These are phyloP conservation scores for Cladorrhinum sp. DNA, from an alignment of 2,329 filamentous ascomycete species.

Conservation along the genomic window DNA sequence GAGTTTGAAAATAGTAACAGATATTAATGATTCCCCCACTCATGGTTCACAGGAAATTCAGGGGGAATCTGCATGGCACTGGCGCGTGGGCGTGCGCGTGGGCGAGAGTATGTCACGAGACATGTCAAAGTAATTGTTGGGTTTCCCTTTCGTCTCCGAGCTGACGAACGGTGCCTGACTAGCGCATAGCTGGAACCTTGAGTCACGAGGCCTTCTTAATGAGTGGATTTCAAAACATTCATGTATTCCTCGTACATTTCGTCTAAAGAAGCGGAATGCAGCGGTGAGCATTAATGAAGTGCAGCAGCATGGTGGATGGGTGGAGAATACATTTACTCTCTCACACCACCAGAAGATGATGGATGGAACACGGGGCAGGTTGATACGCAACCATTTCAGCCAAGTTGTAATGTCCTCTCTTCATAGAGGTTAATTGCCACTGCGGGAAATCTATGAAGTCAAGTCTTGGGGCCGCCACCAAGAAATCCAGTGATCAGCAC, in stretches of 20 bases:
- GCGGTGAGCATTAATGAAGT: not conserved
- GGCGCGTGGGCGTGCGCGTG: not conserved
- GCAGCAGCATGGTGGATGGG: not conserved
- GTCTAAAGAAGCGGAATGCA: not conserved
- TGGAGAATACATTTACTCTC: too few species aligned
- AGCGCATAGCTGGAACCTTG: not conserved
- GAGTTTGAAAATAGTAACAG: too few species aligned
- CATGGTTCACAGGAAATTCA: not conserved
- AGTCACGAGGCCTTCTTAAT: slow-evolving; percentile 1
- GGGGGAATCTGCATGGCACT: slow-evolving; percentile 1
- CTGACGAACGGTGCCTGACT: not conserved
- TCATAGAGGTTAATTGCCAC: not conserved
- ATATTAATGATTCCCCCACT: not conserved
- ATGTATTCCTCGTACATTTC: not conserved
- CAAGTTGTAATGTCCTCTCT: too few species aligned
- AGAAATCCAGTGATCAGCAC: not conserved
- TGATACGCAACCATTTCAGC: too few species aligned
- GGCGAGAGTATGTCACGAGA: slow-evolving; percentile 2
- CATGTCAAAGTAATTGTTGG: not conserved
- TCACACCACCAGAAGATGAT: not conserved
- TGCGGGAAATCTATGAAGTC: not conserved
- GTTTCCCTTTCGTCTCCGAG: not conserved
- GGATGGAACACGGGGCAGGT: too few species aligned
- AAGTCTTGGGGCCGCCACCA: not conserved
- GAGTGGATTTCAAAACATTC: too few species aligned